Percentiles rank a stretch among this genome's conserved stretches.
phyloP scores from a whole-genome alignment of 139 green algal genomes.

The Haematococcus sp. region DNA sequence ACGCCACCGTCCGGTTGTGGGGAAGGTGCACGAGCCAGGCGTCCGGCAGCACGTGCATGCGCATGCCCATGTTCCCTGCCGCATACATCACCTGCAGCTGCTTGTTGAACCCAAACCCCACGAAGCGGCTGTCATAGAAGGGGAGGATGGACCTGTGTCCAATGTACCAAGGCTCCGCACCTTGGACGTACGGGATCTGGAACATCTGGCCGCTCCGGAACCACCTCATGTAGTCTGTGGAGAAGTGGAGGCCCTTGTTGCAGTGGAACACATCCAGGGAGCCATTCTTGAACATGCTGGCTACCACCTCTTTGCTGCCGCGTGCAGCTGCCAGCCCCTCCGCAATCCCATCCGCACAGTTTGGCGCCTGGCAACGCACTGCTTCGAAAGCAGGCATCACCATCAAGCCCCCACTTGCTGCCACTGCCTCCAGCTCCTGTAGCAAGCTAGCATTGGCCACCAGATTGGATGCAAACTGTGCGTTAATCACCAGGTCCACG shows the following conservation, averaged over 20 bases:
- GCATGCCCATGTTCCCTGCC: too few relatives aligned
- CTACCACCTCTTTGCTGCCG: not conserved
- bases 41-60: slow-evolving; percentile 4
- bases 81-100: slow-evolving; percentile 5
- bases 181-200: not conserved
- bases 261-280: too few relatives aligned
- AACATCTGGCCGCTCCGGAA: too few relatives aligned
- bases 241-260: not conserved
- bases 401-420: not conserved
- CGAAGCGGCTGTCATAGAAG: slow-evolving; percentile 1
- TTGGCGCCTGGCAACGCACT: not conserved
- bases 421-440: not conserved
- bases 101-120: slow-evolving; percentile 15
- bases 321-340: not conserved
- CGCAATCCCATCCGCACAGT: not conserved
- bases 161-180: slow-evolving; percentile 2
- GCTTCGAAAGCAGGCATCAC: not conserved
- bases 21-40: slow-evolving; percentile 9
- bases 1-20: not conserved
- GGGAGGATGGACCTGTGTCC: not conserved
- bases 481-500: slow-evolving; percentile 38
- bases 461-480: not conserved
- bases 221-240: not conserved
- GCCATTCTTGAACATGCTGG: not conserved
- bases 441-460: not conserved